phyloP scores from a whole-genome alignment of 805 yeast genomes.

The Myxozyma neglecta region DNA sequence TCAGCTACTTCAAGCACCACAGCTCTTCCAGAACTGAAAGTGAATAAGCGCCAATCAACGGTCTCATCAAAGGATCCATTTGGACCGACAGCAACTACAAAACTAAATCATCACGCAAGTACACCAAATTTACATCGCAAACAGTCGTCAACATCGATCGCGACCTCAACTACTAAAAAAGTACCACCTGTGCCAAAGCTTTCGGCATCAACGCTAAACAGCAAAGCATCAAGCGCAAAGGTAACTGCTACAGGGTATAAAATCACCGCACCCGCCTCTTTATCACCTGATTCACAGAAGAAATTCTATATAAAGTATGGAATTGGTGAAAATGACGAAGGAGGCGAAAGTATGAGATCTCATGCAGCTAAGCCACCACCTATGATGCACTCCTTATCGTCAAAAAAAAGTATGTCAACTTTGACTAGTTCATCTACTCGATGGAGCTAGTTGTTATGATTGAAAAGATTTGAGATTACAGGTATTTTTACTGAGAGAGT shows the following conservation, averaged over 20 bases:
- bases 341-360: not conserved
- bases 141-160: not conserved
- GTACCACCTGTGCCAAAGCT: conserved; percentile 9
- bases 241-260: not conserved
- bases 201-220: not conserved
- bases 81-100: conserved; percentile 8
- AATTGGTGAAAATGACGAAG: not conserved
- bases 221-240: not conserved
- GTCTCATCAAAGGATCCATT: conserved; percentile 14
- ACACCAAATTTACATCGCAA: conserved; percentile 23
- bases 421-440: conserved; percentile 17
- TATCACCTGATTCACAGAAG: conserved; percentile 17
- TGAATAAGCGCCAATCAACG: not conserved
- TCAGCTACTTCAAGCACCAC: not conserved
- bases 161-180: not conserved
- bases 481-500: too few relatives aligned
- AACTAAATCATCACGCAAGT: conserved; percentile 25
- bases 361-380: not conserved
- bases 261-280: not conserved
- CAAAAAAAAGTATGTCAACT: conserved; percentile 21
- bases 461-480: not conserved
- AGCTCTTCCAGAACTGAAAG: not conserved
- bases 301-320: conserved; percentile 25
- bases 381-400: not conserved
- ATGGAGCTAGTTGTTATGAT: conserved; percentile 9